Percentiles rank a stretch among this genome's conserved stretches.
Conservation (phyloP, 1,139 yeast species). For the Taiozyma sp. region DNA sequence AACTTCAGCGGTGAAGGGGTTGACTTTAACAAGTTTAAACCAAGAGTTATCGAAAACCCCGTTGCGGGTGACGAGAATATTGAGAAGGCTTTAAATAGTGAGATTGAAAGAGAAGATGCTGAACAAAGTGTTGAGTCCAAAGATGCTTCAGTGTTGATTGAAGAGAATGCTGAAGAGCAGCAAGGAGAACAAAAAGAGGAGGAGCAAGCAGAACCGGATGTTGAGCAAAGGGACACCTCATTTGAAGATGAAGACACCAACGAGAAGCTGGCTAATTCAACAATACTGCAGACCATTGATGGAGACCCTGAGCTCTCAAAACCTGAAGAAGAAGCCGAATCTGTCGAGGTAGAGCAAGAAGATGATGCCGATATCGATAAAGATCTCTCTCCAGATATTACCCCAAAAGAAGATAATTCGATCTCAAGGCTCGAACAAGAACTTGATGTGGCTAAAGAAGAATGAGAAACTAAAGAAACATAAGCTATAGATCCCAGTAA, state of each 20-base stretch:
- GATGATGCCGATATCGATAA: background rate
- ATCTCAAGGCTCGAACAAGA: background rate
- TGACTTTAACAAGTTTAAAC: background rate
- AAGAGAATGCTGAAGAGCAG: background rate
- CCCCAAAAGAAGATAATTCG: background rate
- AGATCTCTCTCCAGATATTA: background rate
- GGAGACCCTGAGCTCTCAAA: background rate
- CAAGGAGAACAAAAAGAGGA: no score
- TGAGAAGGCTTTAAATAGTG: background rate
- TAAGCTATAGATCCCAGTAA: no score
- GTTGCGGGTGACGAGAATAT: background rate
- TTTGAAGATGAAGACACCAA: background rate
- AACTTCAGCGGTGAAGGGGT: conserved; percentile 5
- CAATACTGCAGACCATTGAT: background rate
- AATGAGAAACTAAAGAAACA: no score
- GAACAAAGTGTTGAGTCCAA: background rate
- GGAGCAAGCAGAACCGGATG: background rate
- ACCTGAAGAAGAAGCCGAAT: background rate
- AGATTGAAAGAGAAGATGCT: background rate
- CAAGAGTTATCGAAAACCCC: background rate
- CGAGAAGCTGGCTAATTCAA: background rate
- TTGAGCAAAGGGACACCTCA: background rate
- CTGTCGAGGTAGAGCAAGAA: background rate
- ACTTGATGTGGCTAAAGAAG: background rate
- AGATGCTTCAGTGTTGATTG: background rate